Evolutionary conservation across 2,329 filamentous ascomycete genomes (phyloP), one percentile per base, ranked within the genome.

Genomic region (Chalara sp.): DNA sequence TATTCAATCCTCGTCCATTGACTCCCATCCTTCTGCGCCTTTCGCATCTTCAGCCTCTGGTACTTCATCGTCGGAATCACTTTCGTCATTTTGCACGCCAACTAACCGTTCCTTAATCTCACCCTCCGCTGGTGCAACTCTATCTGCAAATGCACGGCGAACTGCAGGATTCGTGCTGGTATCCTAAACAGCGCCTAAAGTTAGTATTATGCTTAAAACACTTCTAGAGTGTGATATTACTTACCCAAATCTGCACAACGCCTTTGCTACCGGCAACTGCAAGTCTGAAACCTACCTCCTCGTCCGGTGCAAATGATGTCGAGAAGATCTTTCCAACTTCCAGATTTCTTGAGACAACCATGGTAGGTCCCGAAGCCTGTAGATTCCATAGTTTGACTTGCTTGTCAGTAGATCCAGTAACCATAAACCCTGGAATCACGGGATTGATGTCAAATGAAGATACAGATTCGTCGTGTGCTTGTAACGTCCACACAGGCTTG

Each of bases 371-470:
- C 40, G 80, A 80, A 10, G 85, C 70, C 60, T 86, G 80, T 51
- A 96, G 83, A 70, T 96, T 96, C 93, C 93, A 99, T 51, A 99
- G 76, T 76, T 99, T 99, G 61, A 97, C 90, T 5, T 86, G 88
- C 74, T 89, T 92, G 75, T 99, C 93, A 11, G 88, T 91, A 2
- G 90, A 96, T 3, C 91, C 93, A 0, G 93, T 97, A 11, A 83
- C 93, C 70, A 99, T 80, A 76, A 89, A 96, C 42, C 93, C 93
- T 1, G 93, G 92, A 53, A 99, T 89, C 46, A 84, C 75, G 4
- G 84, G 78, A 75, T 96, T 97, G 71, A 97, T 80, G 68, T 96
- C 91, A 67, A 99, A 96, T 1, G 89, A 84, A 6, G 90, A 95
- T 43, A 97, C 79, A 3, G 89, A 88, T 68, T 92, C 84, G 67